Conservation (phyloP, 176 grass and related monocot species). For the Eragrostis curvula region DNA sequence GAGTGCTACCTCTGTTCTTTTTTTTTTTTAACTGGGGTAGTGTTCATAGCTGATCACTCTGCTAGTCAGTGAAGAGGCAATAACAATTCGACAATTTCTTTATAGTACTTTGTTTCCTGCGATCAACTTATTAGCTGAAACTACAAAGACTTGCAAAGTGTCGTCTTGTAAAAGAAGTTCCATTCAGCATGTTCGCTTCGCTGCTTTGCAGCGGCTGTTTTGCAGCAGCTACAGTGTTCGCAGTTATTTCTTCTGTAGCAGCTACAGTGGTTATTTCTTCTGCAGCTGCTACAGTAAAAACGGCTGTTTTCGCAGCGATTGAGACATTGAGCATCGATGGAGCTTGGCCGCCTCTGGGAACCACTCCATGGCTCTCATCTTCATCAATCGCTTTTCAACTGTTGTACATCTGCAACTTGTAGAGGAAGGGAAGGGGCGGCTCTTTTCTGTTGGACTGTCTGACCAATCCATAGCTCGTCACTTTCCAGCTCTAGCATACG, state of each 20-base stretch:
- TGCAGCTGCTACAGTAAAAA: too few relatives aligned
- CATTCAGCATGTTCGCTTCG: too few relatives aligned
- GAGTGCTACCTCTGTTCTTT: neutral
- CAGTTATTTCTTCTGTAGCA: too few relatives aligned
- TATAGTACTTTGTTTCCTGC: neutral
- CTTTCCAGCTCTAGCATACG: conserved; percentile 27
- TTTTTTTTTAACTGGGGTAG: neutral
- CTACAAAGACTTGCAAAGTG: neutral
- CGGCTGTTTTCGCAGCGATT: too few relatives aligned
- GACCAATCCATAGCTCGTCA: neutral
- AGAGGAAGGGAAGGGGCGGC: neutral
- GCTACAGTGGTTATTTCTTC: too few relatives aligned
- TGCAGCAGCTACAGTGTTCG: too few relatives aligned
- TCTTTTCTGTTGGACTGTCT: neutral
- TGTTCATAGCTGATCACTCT: neutral
- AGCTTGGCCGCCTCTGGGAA: conserved; percentile 17
- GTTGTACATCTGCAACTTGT: neutral
- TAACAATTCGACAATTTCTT: neutral
- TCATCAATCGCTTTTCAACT: neutral
- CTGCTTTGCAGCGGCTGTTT: too few relatives aligned
- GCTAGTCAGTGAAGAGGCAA: neutral
- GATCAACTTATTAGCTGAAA: neutral
- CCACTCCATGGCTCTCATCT: neutral
- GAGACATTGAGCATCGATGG: conserved; percentile 25
- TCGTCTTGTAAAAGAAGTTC: neutral